Base-by-base conservation (phyloP, 208 protist species). In the Trypanosoma avium region DNA sequence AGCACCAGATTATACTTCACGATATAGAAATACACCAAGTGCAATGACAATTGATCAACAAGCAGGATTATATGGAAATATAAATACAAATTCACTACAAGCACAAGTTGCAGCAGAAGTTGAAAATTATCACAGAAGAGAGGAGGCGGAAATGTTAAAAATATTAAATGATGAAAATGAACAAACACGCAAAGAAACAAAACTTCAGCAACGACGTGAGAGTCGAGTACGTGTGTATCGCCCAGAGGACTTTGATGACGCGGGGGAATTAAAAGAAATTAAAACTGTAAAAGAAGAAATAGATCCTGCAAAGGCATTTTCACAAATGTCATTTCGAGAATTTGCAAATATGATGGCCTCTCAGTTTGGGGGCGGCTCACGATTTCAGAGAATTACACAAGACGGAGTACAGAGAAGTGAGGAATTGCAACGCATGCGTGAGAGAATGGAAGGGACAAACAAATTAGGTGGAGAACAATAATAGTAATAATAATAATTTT, bases 161-260 rank as follows among this genome's bases (percentile, higher is more conserved):
- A 63, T 95, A 26, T 75, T 92, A 40, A 95, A 95, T 55, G 86
- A 93, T 30, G 89, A 89, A 58, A 90, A 88, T 26, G 82, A 84
- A 40, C 61, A 55, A 1, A 50, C 42, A 9, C 24, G 40, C 12
- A 50, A 53, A 46, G 46, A 61, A 13, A 54, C 40, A 9, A 68
- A 72, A 56, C 45, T 73, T 40, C 49, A 55, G 19, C 52, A 27
- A 12, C 63, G 58, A 13, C 73, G 77, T 10, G 50, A 72, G 6
- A 92, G 82, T 54, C 75, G 81, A 27, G 82, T 93, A 17, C 38
- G 61, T 26, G 79, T 93, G 33, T 81, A 87, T 62, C 73, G 73
- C 10, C 43, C 63, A 0, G 87, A 89, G 38, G 77, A 90, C 50
- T 70, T 85, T 32, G 67, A 86, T 54, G 40, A 74, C 4, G 17